Base-by-base conservation (phyloP, 257 asterid species). In the Nicotiana tomentosiformis region DNA sequence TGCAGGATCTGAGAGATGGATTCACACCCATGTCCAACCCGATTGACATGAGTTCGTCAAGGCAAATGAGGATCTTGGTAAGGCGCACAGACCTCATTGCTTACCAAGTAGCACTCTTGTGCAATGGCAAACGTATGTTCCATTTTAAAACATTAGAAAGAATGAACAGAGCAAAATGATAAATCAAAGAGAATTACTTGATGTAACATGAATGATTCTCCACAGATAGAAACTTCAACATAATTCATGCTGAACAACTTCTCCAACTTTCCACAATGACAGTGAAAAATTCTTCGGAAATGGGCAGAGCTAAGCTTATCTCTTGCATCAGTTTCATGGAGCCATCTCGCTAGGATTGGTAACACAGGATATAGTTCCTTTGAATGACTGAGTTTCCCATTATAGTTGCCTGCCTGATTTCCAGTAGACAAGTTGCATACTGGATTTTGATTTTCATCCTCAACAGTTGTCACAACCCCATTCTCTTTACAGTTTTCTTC, bases 181-280 rank as follows among this genome's bases (percentile, higher is more conserved):
- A n/a, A 53, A 26, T 30, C 57, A 33, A 82, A 78, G 58, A 64
- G 70, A 82, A 86, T 84, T 91, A 95, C 99, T 89, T 95, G 99
- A 89, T 96, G 98, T 89, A 96, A 85, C 99, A 96, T 96, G 90
- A 94, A 96, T 43, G 99, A 96, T 89, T 96, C 99, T 66, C 99
- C 99, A 83, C 90, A 91, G 58, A 96, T 89, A 77, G 94, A 89
- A 86, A 96, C 88, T 83, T 93, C 99, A 60, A 96, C 88, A 60
- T 84, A 96, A 66, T 88, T 91, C 86, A 86, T 77, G 77, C 92
- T 93, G 61, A 83, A 85, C 84, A 92, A 70, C 85, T 74, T 92
- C 90, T 92, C 95, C 92, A 96, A 53, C 80, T 90, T 87, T 16
- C 98, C 97, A 65, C 99, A 96, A 76, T 82, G 72, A 77, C 99